These are phyloP conservation scores for Secale cereale DNA, from an alignment of 176 grass and related monocot genomes.

Conservation along the genomic window DNA sequence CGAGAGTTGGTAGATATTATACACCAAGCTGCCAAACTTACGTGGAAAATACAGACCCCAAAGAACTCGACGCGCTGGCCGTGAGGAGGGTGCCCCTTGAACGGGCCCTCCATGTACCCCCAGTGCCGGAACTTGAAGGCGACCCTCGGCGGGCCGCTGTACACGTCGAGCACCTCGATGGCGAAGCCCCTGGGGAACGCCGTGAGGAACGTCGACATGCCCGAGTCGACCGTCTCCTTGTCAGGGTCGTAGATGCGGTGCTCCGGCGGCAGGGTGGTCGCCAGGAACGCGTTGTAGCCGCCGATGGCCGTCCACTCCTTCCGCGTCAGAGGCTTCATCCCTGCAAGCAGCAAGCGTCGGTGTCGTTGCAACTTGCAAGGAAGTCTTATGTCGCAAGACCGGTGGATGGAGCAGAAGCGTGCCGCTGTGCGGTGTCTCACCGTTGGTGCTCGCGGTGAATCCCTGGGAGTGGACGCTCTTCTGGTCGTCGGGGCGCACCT, in stretches of 20 bases:
- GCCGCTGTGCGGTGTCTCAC: no score
- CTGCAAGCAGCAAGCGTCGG: not conserved
- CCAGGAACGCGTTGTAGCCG: slow-evolving; percentile 64
- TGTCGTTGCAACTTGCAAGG: no score
- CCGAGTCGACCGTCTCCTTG: slow-evolving; percentile 39
- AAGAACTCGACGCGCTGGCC: slow-evolving; percentile 42
- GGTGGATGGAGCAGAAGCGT: not conserved
- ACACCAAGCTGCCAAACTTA: not conserved
- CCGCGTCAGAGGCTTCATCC: slow-evolving; percentile 12
- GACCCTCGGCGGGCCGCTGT: slow-evolving; percentile 51
- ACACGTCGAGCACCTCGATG: slow-evolving; percentile 63
- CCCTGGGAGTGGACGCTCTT: slow-evolving; percentile 35
- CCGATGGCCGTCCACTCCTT: slow-evolving; percentile 36
- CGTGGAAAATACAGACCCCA: slow-evolving; percentile 51
- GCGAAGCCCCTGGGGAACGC: slow-evolving; percentile 65
- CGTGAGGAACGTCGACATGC: slow-evolving; percentile 39
- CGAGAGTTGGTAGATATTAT: no score
- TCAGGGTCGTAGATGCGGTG: slow-evolving; percentile 57
- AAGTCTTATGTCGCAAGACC: no score
- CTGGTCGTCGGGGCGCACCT: slow-evolving; percentile 46
- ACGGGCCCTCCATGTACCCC: slow-evolving; percentile 71
- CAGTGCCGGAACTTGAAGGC: slow-evolving; percentile 73
- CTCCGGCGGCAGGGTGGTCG: slow-evolving; percentile 43
- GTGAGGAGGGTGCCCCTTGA: slow-evolving; percentile 51
- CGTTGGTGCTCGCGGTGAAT: slow-evolving; percentile 49